Base-by-base conservation (phyloP, 192 early-diverging fungal species). In the Mortierella alpina region DNA sequence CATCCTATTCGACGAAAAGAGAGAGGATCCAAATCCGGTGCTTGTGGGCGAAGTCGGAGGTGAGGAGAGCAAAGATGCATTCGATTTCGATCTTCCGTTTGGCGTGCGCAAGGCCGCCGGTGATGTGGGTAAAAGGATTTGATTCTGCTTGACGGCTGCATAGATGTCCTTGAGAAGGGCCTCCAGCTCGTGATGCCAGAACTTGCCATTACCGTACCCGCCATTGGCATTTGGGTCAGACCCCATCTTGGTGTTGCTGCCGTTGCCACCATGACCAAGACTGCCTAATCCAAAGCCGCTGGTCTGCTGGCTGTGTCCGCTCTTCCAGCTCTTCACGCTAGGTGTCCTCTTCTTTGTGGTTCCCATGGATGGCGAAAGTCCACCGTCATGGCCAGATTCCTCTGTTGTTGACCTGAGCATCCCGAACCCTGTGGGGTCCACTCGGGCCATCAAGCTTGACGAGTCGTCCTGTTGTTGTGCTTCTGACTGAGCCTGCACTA, bases 121-220 rank as follows among this genome's bases (percentile, higher is more conserved):
- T 14, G 73, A 55, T 2, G 40, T n/a, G 20, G 87, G 86, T 20
- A 88, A 80, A 17, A 88, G 52, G 59, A 92, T 92, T 47, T 87
- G 90, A 59, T 88, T 75, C 13, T 86, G 71, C 63, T 91, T 91
- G 17, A 92, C 87, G 7, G 90, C 79, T 0, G 62, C 70, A 63
- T 92, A 92, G 8, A 92, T 83, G 23, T 92, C 90, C 78, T 89
- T 91, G 10, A 92, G 67, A 7, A 86, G 66, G 6, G 42, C 45
- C 50, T 92, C 92, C 65, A 91, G 51, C 31, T 92, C 88, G 10
- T 83, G 62, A 20, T 84, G 81, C 91, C 90, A 92, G 54, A 63
- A 64, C 20, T 75, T 72, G 17, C 73, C 70, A 66, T 75, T 72
- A 17, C 72, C 61, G n/a, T 70, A 63, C 6, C 81, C 74, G 12